Evolutionary conservation across 768 basidiomycete species (phyloP).

Genomic region (Royoungia palumana): DNA sequence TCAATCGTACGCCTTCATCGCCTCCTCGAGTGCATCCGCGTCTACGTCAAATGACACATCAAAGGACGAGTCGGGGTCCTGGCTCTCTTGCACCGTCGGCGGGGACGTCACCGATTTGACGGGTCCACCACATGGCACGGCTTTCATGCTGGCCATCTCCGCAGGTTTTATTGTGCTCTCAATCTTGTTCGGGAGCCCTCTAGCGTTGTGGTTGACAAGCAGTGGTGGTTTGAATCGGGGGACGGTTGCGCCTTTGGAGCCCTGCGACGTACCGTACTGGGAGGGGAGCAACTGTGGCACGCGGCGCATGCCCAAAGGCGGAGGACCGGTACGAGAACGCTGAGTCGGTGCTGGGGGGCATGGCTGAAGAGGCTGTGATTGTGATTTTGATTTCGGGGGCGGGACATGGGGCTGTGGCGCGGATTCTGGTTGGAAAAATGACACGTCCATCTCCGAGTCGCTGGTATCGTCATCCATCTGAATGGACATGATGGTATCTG

Average conservation of each 20-base stretch:
- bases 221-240: constrained; percentile 31
- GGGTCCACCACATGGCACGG: neutral
- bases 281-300: constrained; percentile 13
- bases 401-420: neutral
- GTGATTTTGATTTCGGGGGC: constrained; percentile 1
- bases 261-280: constrained; percentile 21
- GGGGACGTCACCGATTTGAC: neutral
- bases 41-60: constrained; percentile 32
- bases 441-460: constrained; percentile 17
- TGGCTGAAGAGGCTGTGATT: constrained; percentile 1
- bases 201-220: constrained; percentile 3
- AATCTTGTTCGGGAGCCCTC: neutral
- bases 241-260: constrained; percentile 11
- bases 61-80: constrained; percentile 31
- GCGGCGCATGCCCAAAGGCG: constrained; percentile 30
- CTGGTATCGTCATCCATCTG: constrained; percentile 14
- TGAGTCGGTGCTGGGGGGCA: constrained; percentile 11
- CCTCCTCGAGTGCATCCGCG: constrained; percentile 27
- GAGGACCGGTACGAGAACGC: constrained; percentile 17
- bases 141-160: neutral
- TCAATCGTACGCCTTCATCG: constrained; percentile 32
- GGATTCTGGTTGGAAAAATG: constrained; percentile 10
- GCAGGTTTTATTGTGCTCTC: neutral
- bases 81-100: neutral
- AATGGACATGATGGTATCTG: constrained; percentile 12